These are phyloP conservation scores for Citrullus mucosospermus DNA, from an alignment of 306 rosid species.

Conservation along the genomic window DNA sequence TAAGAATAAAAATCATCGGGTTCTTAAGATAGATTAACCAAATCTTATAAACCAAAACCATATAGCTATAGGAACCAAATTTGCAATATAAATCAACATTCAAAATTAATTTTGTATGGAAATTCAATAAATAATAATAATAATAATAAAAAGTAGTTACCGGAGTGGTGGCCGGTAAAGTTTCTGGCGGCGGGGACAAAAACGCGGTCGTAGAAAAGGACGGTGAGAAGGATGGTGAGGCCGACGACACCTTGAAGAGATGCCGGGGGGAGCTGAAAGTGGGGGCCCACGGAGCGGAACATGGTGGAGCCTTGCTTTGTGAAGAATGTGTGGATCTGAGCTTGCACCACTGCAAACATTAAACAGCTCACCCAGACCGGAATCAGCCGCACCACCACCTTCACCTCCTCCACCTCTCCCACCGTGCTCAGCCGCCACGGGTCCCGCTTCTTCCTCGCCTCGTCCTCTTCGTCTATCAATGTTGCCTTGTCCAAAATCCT, in stretches of 20 bases:
- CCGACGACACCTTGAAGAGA: conserved; percentile 52
- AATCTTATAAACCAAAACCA: too few relatives aligned
- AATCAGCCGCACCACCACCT: conserved; percentile 44
- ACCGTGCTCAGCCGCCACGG: conserved; percentile 73
- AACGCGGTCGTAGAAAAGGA: conserved; percentile 45
- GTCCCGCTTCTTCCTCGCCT: conserved; percentile 26
- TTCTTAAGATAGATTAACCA: too few relatives aligned
- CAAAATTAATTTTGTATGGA: too few relatives aligned
- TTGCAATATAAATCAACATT: too few relatives aligned
- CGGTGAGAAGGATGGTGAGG: conserved; percentile 21
- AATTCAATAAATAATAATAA: too few relatives aligned
- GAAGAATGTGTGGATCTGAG: conserved; percentile 48
- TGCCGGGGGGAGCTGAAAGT: conserved; percentile 47
- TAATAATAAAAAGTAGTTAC: background rate
- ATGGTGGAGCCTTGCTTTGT: conserved; percentile 56
- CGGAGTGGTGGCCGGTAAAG: conserved; percentile 23
- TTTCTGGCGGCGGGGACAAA: conserved; percentile 31
- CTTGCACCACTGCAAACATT: conserved; percentile 44
- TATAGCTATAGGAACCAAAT: too few relatives aligned
- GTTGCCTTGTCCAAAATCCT: conserved; percentile 67
- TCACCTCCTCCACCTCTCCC: conserved; percentile 68
- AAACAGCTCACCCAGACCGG: conserved; percentile 66
- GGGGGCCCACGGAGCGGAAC: conserved; percentile 37
- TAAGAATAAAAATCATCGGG: too few relatives aligned
- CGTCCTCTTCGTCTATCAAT: conserved; percentile 35